Evolutionary conservation across 2,329 filamentous ascomycete species (phyloP), one percentile per base, ranked within the genome.

Genomic region (Pezicula rhizophila): DNA sequence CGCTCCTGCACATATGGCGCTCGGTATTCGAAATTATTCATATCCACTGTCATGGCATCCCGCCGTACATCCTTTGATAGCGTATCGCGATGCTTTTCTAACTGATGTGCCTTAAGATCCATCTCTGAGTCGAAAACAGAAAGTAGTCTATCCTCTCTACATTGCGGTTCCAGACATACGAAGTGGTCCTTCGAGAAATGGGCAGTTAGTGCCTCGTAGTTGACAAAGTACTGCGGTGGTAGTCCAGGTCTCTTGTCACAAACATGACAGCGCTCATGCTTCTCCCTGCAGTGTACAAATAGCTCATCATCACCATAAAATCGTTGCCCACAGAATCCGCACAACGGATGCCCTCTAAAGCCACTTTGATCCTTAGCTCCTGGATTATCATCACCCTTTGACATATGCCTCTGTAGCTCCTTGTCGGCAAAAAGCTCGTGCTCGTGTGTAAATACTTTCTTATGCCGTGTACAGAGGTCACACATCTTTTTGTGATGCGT

Each of bases 381-480:
- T 4, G 92, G 91, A 55, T 85, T 85, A 65, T 97, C 89, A 62
- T 99, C 93, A 50, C 93, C 93, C 54, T 85, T 82, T 53, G 82
- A 87, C 77, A 97, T 95, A 66, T 99, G 93, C 60, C 82, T 87
- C 57, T 87, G 83, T 44, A 97, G 74, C 58, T 92, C 89, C 54
- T 84, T 79, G 53, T 82, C 78, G 1, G 87, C 85, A 66, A 96
- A 97, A 1, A 99, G 77, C 54, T 95, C 89, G 65, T 99, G 93
- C 68, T 99, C 93, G 69, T 99, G 93, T 1, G 93, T 96, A 60
- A 99, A 99, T 31, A 96, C 90, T 64, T 96, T 96, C 70, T 99
- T 99, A 73, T 96, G 91, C 52, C 90, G 77, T 6, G 91, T 87
- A 68, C 91, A 96, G 10, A 96, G 75, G 66, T 96, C 89, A 68